A percentile compares a stretch with the other conserved stretches of the same genome.
These are phyloP conservation scores for Strigomonas galati DNA, from an alignment of 208 protist species.

Conservation along the genomic window DNA sequence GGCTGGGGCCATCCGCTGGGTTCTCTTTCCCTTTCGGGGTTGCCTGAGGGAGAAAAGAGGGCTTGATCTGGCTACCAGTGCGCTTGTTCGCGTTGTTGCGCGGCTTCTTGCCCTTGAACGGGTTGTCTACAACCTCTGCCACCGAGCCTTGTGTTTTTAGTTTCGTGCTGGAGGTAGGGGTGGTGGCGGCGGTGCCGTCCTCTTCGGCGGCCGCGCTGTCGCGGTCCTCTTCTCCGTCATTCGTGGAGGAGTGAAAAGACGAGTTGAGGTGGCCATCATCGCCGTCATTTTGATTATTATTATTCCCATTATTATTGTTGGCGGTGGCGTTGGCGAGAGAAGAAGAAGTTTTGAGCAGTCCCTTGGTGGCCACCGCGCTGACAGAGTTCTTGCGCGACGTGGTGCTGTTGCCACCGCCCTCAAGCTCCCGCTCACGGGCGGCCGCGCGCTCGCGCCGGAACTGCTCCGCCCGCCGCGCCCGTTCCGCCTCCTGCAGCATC, in stretches of 20 bases:
- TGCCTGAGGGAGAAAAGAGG: neutral
- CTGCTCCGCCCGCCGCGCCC: slow-evolving; percentile 22
- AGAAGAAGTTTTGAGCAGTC: neutral
- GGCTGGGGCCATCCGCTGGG: no score
- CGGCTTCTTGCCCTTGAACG: neutral
- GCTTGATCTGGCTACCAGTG: neutral
- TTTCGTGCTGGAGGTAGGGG: no score
- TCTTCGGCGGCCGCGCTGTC: neutral
- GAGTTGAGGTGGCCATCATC: neutral
- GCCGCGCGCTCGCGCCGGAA: neutral
- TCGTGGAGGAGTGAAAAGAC: neutral
- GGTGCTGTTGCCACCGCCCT: neutral
- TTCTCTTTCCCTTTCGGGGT: no score
- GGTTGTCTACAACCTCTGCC: neutral
- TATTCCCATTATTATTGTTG: neutral
- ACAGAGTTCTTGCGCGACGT: neutral
- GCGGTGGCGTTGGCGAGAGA: neutral
- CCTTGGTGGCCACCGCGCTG: neutral
- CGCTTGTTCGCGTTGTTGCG: neutral
- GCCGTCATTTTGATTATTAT: neutral
- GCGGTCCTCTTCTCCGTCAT: neutral
- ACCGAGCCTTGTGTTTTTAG: no score
- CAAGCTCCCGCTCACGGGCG: no score
- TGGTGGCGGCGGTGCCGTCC: no score
- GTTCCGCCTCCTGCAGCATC: slow-evolving; percentile 49